phyloP scores from a whole-genome alignment of 2,329 filamentous ascomycete species.

The Herpomyces periplanetae region DNA sequence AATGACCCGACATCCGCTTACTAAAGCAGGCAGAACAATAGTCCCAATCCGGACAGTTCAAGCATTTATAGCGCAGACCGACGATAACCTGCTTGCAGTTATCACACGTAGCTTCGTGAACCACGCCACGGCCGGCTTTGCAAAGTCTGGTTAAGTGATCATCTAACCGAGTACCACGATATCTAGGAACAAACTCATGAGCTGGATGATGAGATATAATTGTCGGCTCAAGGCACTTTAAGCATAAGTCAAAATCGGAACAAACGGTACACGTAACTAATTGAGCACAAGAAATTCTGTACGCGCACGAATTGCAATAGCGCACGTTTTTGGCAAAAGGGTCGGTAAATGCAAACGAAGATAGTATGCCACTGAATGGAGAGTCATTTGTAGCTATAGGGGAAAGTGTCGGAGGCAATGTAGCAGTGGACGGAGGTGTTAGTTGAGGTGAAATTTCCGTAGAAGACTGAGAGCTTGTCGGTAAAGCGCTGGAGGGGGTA shows the following conservation, averaged over 20 bases:
- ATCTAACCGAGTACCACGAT: conserved; percentile 19
- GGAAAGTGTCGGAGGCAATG: too few relatives aligned
- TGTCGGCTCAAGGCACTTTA: conserved; percentile 30
- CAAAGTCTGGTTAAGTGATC: conserved; percentile 23
- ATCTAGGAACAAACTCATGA: conserved; percentile 33
- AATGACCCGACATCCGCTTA: conserved; percentile 25
- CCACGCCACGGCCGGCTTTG: conserved; percentile 33
- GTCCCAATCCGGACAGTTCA: conserved; percentile 90
- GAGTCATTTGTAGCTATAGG: too few relatives aligned
- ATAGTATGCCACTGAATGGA: too few relatives aligned
- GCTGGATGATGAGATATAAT: conserved; percentile 66
- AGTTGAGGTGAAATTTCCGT: too few relatives aligned
- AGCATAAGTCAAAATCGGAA: conserved; percentile 70
- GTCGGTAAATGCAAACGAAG: too few relatives aligned
- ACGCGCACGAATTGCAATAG: too few relatives aligned
- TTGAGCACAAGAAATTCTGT: conserved; percentile 26
- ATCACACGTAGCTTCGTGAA: conserved; percentile 69
- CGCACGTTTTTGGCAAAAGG: too few relatives aligned
- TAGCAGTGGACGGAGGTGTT: too few relatives aligned
- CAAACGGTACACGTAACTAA: conserved; percentile 58
- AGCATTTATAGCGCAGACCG: conserved; percentile 77
- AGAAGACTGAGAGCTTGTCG: too few relatives aligned
- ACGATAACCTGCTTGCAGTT: conserved; percentile 58
- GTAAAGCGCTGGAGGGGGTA: too few relatives aligned
- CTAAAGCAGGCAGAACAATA: conserved; percentile 42